Base-by-base conservation (phyloP, 306 rosid genomes). In the Begonia peltatifolia region DNA sequence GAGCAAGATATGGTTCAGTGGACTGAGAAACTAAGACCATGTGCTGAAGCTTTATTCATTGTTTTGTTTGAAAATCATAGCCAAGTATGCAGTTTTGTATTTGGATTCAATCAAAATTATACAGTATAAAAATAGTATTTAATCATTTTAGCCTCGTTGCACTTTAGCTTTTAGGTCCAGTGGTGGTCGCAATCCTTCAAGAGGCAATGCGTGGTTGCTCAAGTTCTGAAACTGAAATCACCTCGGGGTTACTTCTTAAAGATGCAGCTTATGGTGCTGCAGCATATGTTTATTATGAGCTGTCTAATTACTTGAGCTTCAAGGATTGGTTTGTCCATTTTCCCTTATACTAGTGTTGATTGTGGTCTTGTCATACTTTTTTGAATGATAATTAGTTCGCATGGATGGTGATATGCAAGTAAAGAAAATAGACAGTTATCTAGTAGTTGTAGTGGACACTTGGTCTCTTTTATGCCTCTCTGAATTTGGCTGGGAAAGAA, bases 1-100 rank as follows among this genome's bases (percentile, higher is more conserved):
- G 97, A 89, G 80, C 95, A 89, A 72, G 97, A 89, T 74, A 89
- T 89, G 97, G 75, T 89, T 69, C 93, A 85, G 79, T 89, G 97
- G 95, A 85, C 95, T 25, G 97, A 89, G 74, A 89, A 82, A 71
- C 72, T 89, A 68, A 81, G 97, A 73, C 97, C 97, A 47, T 89
- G 95, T 59, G 95, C 97, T 54, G 97, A 89, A 68, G 97, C 97
- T 62, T 62, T 89, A 50, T 89, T 82, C 73, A 89, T 89, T 36
- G 85, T 89, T 58, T 63, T 89, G 71, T 89, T 89, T 80, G 95
- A 85, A 82, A 89, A 81, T 64, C 71, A 89, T 66, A 85, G 85
- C 66, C 94, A 80, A 83, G 97, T 89, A 75, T 70, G 79, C 64
- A 66, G 60, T 56, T 59, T 6, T 30, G 9, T 7, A 3, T 30